A percentile compares a stretch with the other conserved stretches of the same genome.
phyloP scores from a whole-genome alignment of 2,329 filamentous ascomycete species.

The Drechslerella coelobrocha region DNA sequence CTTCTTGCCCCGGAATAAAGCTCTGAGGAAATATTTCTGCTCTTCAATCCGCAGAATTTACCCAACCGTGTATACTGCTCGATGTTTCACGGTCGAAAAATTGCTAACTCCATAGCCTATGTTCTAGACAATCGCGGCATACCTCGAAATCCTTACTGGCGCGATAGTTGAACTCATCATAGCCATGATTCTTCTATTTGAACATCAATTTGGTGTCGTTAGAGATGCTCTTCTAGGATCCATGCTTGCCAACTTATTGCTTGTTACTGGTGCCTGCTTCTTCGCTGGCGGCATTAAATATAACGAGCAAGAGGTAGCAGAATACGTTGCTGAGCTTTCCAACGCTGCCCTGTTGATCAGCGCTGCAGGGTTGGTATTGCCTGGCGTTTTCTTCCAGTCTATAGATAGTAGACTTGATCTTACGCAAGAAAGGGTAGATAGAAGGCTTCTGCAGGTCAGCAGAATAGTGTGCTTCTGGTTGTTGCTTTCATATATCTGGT shows the following conservation, averaged over 20 bases:
- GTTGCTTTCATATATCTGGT: conserved; percentile 37
- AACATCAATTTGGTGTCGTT: conserved; percentile 71
- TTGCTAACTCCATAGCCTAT: conserved; percentile 61
- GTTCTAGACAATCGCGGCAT: conserved; percentile 69
- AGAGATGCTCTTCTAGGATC: conserved; percentile 83
- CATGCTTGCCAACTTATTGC: conserved; percentile 78
- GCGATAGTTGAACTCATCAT: conserved; percentile 81
- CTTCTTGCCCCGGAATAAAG: no score
- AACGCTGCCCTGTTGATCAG: conserved; percentile 42
- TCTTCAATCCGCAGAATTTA: no score
- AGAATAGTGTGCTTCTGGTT: conserved; percentile 39
- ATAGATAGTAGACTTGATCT: conserved; percentile 26
- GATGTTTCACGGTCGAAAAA: conserved; percentile 62
- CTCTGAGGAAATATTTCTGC: no score
- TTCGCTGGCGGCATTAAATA: conserved; percentile 71
- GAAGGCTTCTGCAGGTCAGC: conserved; percentile 33
- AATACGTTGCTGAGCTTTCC: conserved; percentile 48
- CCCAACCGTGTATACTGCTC: no score
- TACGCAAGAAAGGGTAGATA: conserved; percentile 15
- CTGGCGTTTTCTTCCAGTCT: conserved; percentile 46
- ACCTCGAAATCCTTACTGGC: conserved; percentile 71
- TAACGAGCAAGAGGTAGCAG: conserved; percentile 42
- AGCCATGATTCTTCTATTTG: conserved; percentile 75
- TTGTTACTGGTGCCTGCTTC: conserved; percentile 82
- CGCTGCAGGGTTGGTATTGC: conserved; percentile 42